Conservation (phyloP, 768 basidiomycete species). For the Saitozyma sp. region DNA sequence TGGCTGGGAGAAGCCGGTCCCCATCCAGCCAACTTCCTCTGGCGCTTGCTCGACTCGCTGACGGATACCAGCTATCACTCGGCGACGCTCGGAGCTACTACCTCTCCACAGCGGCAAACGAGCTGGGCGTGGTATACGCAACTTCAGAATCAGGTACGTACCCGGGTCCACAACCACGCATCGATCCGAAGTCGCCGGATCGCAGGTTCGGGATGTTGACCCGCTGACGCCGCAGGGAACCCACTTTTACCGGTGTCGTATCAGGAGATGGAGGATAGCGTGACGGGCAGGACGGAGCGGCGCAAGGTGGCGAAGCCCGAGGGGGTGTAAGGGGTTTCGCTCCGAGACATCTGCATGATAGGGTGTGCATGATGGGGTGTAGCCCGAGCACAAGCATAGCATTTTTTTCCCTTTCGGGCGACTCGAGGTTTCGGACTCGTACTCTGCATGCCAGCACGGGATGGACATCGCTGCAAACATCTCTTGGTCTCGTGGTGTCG, state of each 20-base stretch:
- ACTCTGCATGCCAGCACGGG: too few species aligned
- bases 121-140: conserved; percentile 51
- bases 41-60: neutral
- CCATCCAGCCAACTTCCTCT: too few species aligned
- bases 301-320: conserved; percentile 55
- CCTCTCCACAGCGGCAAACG: conserved; percentile 52
- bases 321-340: conserved; percentile 27
- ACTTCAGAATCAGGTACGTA: conserved; percentile 49
- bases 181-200: neutral
- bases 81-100: conserved; percentile 54
- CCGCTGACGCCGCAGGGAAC: conserved; percentile 37
- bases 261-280: conserved; percentile 55
- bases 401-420: too few species aligned
- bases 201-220: too few species aligned
- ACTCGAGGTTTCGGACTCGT: too few species aligned
- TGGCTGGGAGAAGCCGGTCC: too few species aligned
- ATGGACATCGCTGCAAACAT: too few species aligned
- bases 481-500: too few species aligned
- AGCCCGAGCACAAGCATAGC: too few species aligned
- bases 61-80: conserved; percentile 43
- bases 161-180: neutral
- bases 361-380: too few species aligned
- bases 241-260: conserved; percentile 52
- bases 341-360: too few species aligned
- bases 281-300: conserved; percentile 50